Base-by-base conservation (phyloP, 192 early-diverging fungal species). In the Cetraspora pellucida region DNA sequence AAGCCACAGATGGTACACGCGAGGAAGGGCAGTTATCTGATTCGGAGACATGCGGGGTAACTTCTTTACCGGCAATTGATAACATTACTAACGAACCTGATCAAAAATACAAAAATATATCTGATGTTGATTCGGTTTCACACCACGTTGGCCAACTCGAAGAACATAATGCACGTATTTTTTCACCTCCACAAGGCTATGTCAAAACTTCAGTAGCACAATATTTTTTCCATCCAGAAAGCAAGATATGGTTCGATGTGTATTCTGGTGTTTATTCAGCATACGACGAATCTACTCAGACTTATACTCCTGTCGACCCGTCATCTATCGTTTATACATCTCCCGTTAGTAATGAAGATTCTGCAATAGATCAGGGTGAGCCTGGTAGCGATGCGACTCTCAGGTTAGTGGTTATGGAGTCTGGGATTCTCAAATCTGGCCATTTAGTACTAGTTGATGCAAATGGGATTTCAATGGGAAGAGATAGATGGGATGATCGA, bases 381-480 rank as follows among this genome's bases (percentile, higher is more conserved):
- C 84, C 82, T 45, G 58, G 77, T 52, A 77, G 73, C 27, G 79
- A 82, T 55, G 77, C 70, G 31, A 77, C 81, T 1, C 45, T 85
- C 16, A 87, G 90, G 2, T 75, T 91, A 16, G 87, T 90, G 0
- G 89, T 91, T 21, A 10, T 84, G 3, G 44, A 83, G 30, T 91
- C 90, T 2, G 67, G 64, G 16, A 64, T 79, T n/a, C 72, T 86
- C 37, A 44, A 78, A 50, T 61, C 47, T 2, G 83, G 85, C n/a
- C 66, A 81, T 10, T 72, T 87, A 8, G 82, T 86, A 2, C 75
- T 90, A 28, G 79, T 92, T 23, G 85, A 84, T 50, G 78, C 72
- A 17, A 81, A 85, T 10, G 88, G 86, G 0, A 80, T 85, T 14
- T 83, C 90, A 0, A 78, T 91, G 31, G 91, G 91, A 2, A 79